Evolutionary conservation across 192 early-diverging fungal species (phyloP), one percentile per base, ranked within the genome.

Genomic region (Coemansia guatemalensis): DNA sequence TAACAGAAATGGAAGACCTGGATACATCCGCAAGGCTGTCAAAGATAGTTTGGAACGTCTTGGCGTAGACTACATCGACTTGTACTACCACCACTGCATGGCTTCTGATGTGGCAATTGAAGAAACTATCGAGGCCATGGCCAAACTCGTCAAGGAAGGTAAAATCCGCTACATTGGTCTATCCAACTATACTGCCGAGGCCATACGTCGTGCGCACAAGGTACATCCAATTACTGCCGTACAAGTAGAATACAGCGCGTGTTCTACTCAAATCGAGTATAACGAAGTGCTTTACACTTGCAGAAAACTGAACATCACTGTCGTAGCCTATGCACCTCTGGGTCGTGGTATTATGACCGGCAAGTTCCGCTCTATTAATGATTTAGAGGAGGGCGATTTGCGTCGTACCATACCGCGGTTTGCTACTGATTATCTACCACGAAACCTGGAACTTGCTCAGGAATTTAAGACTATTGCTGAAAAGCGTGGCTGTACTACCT

Each of bases 261-360:
- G 89, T 79, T 75, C 85, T 7, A 71, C 79, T 9, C 75, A 86
- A 41, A 86, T 89, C n/a, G 87, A 90, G 71, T 84, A 69, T 4
- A 83, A 88, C 49, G 90, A 87, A 1, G 58, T 91, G 24, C 82
- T 91, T 21, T 81, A 86, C 27, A 71, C 86, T 17, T 92, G 90
- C 67, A 83, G 88, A 53, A 88, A 90, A 62, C 81, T 92, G 3
- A 88, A 89, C 33, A 78, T 93, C 47, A 88, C 82, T 17, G 65
- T 90, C 9, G 75, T 95, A 21, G 88, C 93, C 1, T 88, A 90
- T 56, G 87, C 88, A 7, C 89, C 89, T 3, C 62, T 92, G 4
- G 90, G 88, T 2, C 82, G 86, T 49, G 92, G 92, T 5, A 85
- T 90, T 39, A 61, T 92, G 53, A 86, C 86, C 1, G 88, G 89